These are phyloP conservation scores for Fragilaria crotonensis DNA, from an alignment of 108 stramenopile species.

Conservation along the genomic window DNA sequence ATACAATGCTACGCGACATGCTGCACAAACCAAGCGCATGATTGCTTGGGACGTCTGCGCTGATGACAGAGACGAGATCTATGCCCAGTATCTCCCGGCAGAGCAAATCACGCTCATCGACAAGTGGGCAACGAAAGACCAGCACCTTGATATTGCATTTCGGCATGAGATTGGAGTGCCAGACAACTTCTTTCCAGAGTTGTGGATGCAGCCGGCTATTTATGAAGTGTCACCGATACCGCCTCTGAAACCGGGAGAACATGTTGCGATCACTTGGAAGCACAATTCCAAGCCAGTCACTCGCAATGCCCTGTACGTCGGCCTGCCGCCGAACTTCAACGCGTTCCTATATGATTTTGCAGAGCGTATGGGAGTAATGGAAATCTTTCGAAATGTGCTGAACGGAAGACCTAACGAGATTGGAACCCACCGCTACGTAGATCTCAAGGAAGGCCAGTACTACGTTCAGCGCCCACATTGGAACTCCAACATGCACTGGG, in stretches of 20 bases:
- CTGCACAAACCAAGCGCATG: no score
- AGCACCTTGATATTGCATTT: no score
- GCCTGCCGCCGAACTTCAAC: no score
- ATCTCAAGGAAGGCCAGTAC: slow-evolving; percentile 9
- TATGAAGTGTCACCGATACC: neutral
- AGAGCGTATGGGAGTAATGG: slow-evolving; percentile 32
- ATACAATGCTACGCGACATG: no score
- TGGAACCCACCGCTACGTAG: neutral
- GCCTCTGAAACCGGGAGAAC: neutral
- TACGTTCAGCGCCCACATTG: no score
- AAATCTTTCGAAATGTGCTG: slow-evolving; percentile 19
- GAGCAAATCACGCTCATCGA: no score
- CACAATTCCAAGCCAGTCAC: neutral
- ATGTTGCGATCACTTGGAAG: neutral
- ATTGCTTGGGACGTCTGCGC: no score
- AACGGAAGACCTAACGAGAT: slow-evolving; percentile 10
- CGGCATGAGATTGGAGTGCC: slow-evolving; percentile 22
- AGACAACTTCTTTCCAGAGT: slow-evolving; percentile 31
- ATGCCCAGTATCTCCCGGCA: no score
- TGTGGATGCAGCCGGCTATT: slow-evolving; percentile 31
- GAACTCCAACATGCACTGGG: slow-evolving; percentile 68
- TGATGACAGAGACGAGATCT: no score
- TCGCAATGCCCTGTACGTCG: neutral
- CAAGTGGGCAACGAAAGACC: no score
- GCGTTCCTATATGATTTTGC: no score